Base-by-base conservation (phyloP, 2,329 filamentous ascomycete genomes). In the Exophiala spinifera region DNA sequence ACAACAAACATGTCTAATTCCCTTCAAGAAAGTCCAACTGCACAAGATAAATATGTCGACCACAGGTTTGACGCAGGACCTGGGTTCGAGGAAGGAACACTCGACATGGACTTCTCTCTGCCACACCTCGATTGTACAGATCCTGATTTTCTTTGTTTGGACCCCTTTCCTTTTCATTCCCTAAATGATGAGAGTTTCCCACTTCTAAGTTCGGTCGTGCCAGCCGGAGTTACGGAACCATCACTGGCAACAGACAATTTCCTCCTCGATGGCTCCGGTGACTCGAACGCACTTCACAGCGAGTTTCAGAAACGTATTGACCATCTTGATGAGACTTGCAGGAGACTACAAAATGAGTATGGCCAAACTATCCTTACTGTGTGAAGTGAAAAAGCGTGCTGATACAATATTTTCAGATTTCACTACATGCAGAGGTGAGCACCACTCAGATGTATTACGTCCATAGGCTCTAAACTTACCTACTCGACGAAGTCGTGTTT, bases 91-190 rank as follows among this genome's bases (percentile, higher is more conserved):
- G 39, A 42, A 15, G 39, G 17, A 20, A 42, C 39, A 11, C 11
- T 42, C 39, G 39, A 21, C 39, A 17, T 42, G 17, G 39, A 42
- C 17, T 42, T 42, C 39, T 42, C 39, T 8, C 17, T 42, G 39
- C 39, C 17, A 17, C 11, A 46, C 28, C 43, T 46, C 17, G 43
- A 46, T 19, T 46, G 23, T 46, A 33, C 17, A 33, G 43, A 31
- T n/a, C 43, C 43, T 14, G 17, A 13, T 46, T 33, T 46, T n/a
- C 43, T 46, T 46, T 46, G 3, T 33, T 46, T 46, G 8, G 43
- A 46, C 43, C 43, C 43, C 21, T 46, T 46, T 46, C 21, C 21
- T 28, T 46, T 44, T 44, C 40, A 44, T 44, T 25, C 13, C 7
- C 11, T 13, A 20, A 42, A 42, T 42, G 14, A 42, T 42, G 39